A percentile compares a stretch with the other conserved stretches of the same genome.
Evolutionary conservation across 306 rosid genomes (phyloP).

Genomic region (Prunus campanulata): DNA sequence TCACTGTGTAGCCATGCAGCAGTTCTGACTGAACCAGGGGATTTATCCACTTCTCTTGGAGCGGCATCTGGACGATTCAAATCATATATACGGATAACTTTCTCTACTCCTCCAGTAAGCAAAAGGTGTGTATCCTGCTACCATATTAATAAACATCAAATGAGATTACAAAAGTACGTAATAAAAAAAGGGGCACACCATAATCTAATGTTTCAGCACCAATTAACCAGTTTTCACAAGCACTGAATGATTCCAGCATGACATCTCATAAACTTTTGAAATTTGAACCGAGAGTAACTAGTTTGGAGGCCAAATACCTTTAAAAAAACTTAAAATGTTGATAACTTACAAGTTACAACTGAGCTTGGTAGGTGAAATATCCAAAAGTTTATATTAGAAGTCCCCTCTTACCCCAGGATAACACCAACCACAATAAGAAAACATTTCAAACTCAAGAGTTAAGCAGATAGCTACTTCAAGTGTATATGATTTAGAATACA

Average conservation of each 20-base stretch:
- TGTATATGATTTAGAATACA: background rate
- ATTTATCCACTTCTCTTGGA: constrained; percentile 91
- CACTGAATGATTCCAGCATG: background rate
- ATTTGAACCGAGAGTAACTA: background rate
- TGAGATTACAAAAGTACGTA: constrained; percentile 4
- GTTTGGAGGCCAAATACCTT: background rate
- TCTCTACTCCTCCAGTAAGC: constrained; percentile 93
- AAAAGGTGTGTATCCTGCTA: constrained; percentile 82
- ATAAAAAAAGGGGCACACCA: background rate
- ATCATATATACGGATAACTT: constrained; percentile 86
- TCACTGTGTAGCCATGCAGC: constrained; percentile 97
- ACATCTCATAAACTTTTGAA: background rate
- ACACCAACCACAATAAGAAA: background rate
- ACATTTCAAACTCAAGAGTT: background rate
- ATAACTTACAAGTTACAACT: background rate
- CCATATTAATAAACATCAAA: constrained; percentile 21
- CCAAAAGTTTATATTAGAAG: background rate
- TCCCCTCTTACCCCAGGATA: background rate
- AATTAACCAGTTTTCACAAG: constrained; percentile 11
- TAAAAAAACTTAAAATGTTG: background rate
- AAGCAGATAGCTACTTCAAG: background rate
- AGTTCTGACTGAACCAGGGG: constrained; percentile 94
- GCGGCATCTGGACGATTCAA: constrained; percentile 91
- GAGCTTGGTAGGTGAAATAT: background rate
- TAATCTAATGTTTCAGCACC: background rate